These are phyloP conservation scores for Solanum arcanum DNA, from an alignment of 257 asterid species.

Conservation along the genomic window DNA sequence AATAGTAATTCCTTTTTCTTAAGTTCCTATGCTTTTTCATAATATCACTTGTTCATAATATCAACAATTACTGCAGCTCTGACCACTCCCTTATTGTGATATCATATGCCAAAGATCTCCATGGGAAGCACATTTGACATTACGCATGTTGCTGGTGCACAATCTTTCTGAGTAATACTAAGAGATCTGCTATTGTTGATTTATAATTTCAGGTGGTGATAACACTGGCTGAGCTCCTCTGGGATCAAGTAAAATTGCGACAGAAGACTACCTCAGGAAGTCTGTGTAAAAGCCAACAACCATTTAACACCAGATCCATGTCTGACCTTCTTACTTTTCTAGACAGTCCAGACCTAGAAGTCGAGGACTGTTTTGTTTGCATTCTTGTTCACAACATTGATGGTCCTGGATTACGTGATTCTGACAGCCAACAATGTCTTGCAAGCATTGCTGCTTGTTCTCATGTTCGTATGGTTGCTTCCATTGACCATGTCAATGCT, in stretches of 20 bases:
- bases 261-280: slow-evolving; percentile 24
- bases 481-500: slow-evolving; percentile 85
- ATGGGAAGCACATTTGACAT: not conserved
- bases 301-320: slow-evolving; percentile 62
- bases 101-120: not conserved
- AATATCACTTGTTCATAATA: not conserved
- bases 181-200: not conserved
- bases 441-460: slow-evolving; percentile 83
- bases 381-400: slow-evolving; percentile 71
- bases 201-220: slow-evolving; percentile 43
- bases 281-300: slow-evolving; percentile 38
- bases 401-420: slow-evolving; percentile 78
- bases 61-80: not conserved
- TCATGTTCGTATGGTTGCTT: slow-evolving; percentile 72
- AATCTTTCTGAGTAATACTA: not conserved
- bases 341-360: slow-evolving; percentile 44
- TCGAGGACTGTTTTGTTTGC: slow-evolving; percentile 51
- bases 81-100: not conserved
- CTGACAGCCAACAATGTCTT: slow-evolving; percentile 74
- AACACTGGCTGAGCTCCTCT: slow-evolving; percentile 65
- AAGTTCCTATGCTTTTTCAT: not conserved
- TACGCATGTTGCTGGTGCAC: not conserved
- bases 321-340: slow-evolving; percentile 71
- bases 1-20: not conserved
- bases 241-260: slow-evolving; percentile 65